These are phyloP conservation scores for Podosphaera xanthii DNA, from an alignment of 2,329 filamentous ascomycete species.

Conservation along the genomic window DNA sequence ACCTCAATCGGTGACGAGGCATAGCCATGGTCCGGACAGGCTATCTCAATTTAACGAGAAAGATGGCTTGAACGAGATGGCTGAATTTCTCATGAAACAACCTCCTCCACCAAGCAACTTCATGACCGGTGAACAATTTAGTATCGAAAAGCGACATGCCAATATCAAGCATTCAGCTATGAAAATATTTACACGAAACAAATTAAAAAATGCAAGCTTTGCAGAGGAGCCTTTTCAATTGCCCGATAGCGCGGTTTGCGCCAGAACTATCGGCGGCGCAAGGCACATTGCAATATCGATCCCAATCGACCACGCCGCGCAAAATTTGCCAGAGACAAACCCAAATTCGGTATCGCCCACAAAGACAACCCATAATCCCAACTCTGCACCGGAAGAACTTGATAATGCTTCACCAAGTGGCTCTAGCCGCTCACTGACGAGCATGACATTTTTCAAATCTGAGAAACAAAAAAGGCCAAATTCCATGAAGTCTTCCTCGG, in stretches of 20 bases:
- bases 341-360: not conserved
- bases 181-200: constrained; percentile 18
- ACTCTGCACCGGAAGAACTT: not conserved
- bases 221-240: constrained; percentile 19
- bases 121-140: constrained; percentile 22
- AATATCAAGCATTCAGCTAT: constrained; percentile 20
- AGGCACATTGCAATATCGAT: constrained; percentile 39
- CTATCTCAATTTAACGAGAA: not conserved
- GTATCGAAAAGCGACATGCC: constrained; percentile 13
- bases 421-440: not conserved
- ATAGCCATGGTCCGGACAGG: not conserved
- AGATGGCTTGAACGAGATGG: constrained; percentile 10
- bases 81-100: constrained; percentile 27
- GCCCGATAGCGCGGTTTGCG: constrained; percentile 32
- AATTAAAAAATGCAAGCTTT: constrained; percentile 16
- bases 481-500: not conserved
- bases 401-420: not conserved
- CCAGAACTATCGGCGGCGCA: constrained; percentile 28
- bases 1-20: not conserved
- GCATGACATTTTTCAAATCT: constrained; percentile 17
- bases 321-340: constrained; percentile 18
- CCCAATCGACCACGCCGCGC: constrained; percentile 22
- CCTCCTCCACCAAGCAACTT: constrained; percentile 26
- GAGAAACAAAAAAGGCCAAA: constrained; percentile 3
- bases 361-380: not conserved